phyloP scores from a whole-genome alignment of 306 rosid genomes.

The Rubus idaeus region DNA sequence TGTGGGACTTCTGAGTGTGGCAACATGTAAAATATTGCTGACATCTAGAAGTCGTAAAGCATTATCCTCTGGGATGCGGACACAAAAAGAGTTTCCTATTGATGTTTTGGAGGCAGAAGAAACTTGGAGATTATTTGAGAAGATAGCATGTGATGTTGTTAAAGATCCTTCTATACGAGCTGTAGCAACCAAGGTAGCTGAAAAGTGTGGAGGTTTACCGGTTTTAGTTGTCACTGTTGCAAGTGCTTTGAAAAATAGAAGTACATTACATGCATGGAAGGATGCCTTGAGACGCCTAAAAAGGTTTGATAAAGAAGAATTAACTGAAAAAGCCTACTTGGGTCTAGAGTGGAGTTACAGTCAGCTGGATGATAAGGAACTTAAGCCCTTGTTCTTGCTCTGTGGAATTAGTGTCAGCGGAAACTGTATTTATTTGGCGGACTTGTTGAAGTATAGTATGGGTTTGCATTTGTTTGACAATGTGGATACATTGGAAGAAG shows the following conservation, averaged over 20 bases:
- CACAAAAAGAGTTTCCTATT: conserved; percentile 17
- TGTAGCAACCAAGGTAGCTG: conserved; percentile 8
- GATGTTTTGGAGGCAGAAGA: conserved; percentile 24
- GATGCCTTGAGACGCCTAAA: neutral
- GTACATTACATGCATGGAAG: neutral
- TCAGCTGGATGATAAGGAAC: neutral
- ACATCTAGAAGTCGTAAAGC: conserved; percentile 32
- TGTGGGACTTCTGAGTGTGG: conserved; percentile 29
- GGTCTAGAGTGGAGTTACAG: conserved; percentile 25
- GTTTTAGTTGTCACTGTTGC: conserved; percentile 30
- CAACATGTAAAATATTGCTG: conserved; percentile 28
- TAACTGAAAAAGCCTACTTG: neutral
- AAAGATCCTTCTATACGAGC: neutral
- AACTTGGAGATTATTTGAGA: conserved; percentile 16
- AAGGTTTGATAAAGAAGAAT: neutral
- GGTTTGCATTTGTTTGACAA: conserved; percentile 14
- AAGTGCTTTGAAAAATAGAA: conserved; percentile 13
- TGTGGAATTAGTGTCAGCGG: conserved; percentile 12
- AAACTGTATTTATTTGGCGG: neutral
- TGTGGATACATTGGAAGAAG: conserved; percentile 3
- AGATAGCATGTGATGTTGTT: neutral
- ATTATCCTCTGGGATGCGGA: conserved; percentile 22
- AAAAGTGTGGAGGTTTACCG: neutral
- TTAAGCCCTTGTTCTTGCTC: conserved; percentile 22
- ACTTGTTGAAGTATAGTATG: conserved; percentile 38